phyloP scores from a whole-genome alignment of 768 basidiomycete species.

The Candolleomyces aberdarensis region DNA sequence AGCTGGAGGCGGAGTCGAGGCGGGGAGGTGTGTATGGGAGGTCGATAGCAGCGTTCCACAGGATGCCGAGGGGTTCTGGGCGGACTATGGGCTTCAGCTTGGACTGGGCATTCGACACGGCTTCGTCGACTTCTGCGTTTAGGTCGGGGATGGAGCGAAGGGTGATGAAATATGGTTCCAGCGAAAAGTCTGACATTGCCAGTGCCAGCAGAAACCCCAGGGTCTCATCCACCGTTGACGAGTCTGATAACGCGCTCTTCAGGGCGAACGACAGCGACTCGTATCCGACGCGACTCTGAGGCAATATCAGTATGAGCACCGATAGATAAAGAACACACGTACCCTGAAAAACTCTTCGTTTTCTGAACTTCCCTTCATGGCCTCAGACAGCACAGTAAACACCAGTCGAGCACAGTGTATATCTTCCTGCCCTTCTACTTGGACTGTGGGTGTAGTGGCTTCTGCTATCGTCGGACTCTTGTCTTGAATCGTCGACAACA shows the following conservation, averaged over 20 bases:
- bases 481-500: conserved; percentile 56
- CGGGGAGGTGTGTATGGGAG: conserved; percentile 27
- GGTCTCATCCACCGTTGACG: conserved; percentile 45
- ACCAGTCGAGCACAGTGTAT: conserved; percentile 57
- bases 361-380: conserved; percentile 49
- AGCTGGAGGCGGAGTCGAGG: neutral
- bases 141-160: conserved; percentile 36
- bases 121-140: conserved; percentile 31
- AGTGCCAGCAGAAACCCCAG: conserved; percentile 70
- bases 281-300: conserved; percentile 60
- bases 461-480: conserved; percentile 10
- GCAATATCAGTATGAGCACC: neutral
- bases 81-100: conserved; percentile 40
- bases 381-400: conserved; percentile 64
- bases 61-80: conserved; percentile 57
- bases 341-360: conserved; percentile 72
- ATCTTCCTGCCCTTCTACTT: conserved; percentile 30
- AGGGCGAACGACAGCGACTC: conserved; percentile 60
- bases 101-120: neutral
- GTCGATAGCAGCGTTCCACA: conserved; percentile 48
- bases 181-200: conserved; percentile 60
- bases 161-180: conserved; percentile 51
- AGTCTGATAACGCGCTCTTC: conserved; percentile 46
- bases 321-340: conserved; percentile 18
- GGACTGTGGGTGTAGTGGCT: conserved; percentile 29